A percentile compares a stretch with the other conserved stretches of the same genome.
phyloP scores from a whole-genome alignment of 257 asterid species.

The Eucommia ulmoides region DNA sequence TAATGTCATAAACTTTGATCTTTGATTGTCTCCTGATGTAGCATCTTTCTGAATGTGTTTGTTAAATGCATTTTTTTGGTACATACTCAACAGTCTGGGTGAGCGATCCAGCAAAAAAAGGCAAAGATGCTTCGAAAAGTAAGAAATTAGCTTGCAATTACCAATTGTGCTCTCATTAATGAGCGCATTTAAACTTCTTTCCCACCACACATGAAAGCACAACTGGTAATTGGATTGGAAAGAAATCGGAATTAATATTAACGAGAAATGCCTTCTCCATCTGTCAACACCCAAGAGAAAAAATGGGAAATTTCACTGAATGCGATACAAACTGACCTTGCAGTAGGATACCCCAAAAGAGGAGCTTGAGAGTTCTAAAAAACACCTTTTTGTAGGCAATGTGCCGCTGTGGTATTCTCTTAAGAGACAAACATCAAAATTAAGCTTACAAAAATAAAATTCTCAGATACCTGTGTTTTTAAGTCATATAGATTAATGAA shows the following conservation, averaged over 20 bases:
- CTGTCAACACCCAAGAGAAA: neutral
- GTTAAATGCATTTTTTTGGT: too few species aligned
- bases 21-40: neutral
- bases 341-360: slow-evolving; percentile 71
- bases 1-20: too few species aligned
- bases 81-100: too few species aligned
- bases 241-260: neutral
- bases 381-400: slow-evolving; percentile 43
- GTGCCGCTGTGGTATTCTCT: slow-evolving; percentile 41
- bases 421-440: slow-evolving; percentile 3
- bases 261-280: neutral
- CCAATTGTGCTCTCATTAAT: neutral
- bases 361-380: slow-evolving; percentile 56
- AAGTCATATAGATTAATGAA: neutral
- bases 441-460: neutral
- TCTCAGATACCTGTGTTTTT: neutral
- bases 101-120: too few species aligned
- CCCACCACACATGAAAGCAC: neutral
- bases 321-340: slow-evolving; percentile 41
- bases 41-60: neutral
- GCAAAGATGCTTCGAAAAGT: neutral
- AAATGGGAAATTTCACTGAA: slow-evolving; percentile 3
- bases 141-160: neutral
- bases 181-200: neutral
- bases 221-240: neutral